Percentiles rank a stretch among this genome's conserved stretches.
phyloP scores from a whole-genome alignment of 139 green algal genomes.

The Cymbomonas tetramitiformis region DNA sequence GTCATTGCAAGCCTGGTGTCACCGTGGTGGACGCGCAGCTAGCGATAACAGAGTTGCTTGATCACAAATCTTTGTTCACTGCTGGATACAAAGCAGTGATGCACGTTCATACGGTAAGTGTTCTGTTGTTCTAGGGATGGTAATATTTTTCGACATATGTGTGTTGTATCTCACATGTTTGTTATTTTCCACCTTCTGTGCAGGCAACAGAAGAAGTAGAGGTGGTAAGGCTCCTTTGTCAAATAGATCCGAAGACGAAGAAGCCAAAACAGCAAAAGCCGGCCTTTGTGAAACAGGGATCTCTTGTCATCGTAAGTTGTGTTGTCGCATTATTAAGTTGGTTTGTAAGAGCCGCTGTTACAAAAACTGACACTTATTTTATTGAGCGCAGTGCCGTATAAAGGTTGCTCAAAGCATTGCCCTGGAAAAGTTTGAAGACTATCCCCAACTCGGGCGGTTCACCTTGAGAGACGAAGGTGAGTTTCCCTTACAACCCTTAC shows the following conservation, averaged over 20 bases:
- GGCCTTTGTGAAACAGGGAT: constrained; percentile 35
- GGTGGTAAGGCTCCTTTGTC: constrained; percentile 54
- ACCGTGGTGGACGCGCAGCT: constrained; percentile 76
- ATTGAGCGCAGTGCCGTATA: no score
- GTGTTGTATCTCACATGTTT: constrained; percentile 13
- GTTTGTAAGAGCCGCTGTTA: no score
- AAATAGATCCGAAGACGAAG: constrained; percentile 44
- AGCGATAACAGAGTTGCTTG: constrained; percentile 58
- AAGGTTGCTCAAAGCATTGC: constrained; percentile 21
- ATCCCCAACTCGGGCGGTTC: constrained; percentile 40
- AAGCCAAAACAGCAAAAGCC: constrained; percentile 33
- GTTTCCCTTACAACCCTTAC: constrained; percentile 8
- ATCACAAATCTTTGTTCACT: constrained; percentile 96
- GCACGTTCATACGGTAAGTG: constrained; percentile 33
- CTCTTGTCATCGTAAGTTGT: constrained; percentile 26
- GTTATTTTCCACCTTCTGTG: no score
- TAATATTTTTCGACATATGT: not conserved
- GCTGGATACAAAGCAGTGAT: constrained; percentile 51
- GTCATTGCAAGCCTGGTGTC: constrained; percentile 36
- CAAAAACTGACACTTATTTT: no score
- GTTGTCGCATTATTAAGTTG: no score
- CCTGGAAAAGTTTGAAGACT: constrained; percentile 34
- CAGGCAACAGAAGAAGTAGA: constrained; percentile 98
- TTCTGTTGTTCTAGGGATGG: no score
- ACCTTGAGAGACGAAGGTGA: constrained; percentile 39